These are phyloP conservation scores for Collybiopsis confluens DNA, from an alignment of 768 basidiomycete genomes.

Conservation along the genomic window DNA sequence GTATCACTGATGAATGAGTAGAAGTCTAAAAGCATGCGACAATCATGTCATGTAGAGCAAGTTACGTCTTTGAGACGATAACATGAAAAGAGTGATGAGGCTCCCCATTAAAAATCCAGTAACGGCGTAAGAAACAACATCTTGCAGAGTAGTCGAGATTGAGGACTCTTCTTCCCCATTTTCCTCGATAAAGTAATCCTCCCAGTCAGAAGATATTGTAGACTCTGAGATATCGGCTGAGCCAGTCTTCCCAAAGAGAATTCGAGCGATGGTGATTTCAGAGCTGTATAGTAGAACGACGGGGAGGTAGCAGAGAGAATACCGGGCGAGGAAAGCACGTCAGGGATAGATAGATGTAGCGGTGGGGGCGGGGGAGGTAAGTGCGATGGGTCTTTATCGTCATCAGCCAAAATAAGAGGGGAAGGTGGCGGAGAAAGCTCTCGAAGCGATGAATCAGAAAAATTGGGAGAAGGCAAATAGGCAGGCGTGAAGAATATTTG, in stretches of 20 bases:
- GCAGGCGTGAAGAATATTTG: not conserved
- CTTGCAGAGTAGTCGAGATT: constrained; percentile 9
- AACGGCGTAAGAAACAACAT: constrained; percentile 41
- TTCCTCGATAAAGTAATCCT: too few relatives aligned
- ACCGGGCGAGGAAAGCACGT: not conserved
- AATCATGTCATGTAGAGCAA: constrained; percentile 29
- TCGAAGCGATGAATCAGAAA: not conserved
- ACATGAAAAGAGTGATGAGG: constrained; percentile 48
- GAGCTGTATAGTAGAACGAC: constrained; percentile 1
- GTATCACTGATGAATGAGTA: not conserved
- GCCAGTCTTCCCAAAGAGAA: not conserved
- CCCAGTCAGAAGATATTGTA: not conserved
- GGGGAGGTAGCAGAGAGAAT: not conserved
- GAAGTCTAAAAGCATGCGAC: not conserved
- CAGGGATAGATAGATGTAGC: not conserved
- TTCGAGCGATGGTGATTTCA: not conserved
- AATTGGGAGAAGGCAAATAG: not conserved
- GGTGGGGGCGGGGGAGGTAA: not conserved
- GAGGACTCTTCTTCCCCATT: too few relatives aligned
- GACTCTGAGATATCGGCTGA: not conserved
- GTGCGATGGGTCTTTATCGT: too few relatives aligned
- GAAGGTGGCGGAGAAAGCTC: not conserved
- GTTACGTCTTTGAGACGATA: constrained; percentile 44
- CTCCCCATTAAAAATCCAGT: constrained; percentile 61
- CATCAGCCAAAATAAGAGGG: not conserved